Conservation (phyloP, 1,284 basidiomycete species). For the Ustilago cynodontis region DNA sequence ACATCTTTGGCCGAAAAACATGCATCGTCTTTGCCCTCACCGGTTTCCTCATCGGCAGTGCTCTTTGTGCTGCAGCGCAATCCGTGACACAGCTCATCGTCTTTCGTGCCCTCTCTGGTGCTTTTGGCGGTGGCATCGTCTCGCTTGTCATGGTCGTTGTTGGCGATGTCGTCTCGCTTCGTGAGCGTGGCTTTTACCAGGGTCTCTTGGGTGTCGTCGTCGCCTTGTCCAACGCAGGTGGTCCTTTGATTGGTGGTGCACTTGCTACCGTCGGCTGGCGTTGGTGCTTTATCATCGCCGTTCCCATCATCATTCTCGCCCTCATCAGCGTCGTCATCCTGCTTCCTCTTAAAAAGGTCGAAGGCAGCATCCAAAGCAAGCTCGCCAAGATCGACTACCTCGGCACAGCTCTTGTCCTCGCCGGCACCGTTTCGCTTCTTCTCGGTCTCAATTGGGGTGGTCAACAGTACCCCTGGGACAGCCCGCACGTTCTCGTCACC, state of each 20-base stretch:
- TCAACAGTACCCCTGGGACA: conserved; percentile 69
- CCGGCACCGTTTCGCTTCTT: conserved; percentile 38
- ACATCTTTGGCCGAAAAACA: conserved; percentile 78
- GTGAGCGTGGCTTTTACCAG: conserved; percentile 58
- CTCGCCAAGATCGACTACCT: conserved; percentile 47
- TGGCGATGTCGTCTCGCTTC: conserved; percentile 55
- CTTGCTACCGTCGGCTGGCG: conserved; percentile 44
- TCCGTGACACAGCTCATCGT: conserved; percentile 79
- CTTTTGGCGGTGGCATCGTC: conserved; percentile 78
- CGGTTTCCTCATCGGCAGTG: conserved; percentile 72
- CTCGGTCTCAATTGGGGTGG: conserved; percentile 79
- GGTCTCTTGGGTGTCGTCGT: conserved; percentile 57
- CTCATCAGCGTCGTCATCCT: conserved; percentile 42
- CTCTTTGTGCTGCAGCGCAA: conserved; percentile 67
- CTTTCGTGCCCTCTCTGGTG: conserved; percentile 78
- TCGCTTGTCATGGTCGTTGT: conserved; percentile 74
- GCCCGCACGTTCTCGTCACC: conserved; percentile 71
- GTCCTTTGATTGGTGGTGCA: conserved; percentile 58
- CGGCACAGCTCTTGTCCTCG: conserved; percentile 42
- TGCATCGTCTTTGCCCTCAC: conserved; percentile 77
- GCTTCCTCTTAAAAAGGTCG: conserved; percentile 52
- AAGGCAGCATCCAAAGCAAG: conserved; percentile 42
- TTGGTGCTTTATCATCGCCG: conserved; percentile 50
- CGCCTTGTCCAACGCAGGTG: conserved; percentile 51
- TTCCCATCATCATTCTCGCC: conserved; percentile 39